These are phyloP conservation scores for Cymbidium sinense DNA, from an alignment of 106 monocot genomes.

Conservation along the genomic window DNA sequence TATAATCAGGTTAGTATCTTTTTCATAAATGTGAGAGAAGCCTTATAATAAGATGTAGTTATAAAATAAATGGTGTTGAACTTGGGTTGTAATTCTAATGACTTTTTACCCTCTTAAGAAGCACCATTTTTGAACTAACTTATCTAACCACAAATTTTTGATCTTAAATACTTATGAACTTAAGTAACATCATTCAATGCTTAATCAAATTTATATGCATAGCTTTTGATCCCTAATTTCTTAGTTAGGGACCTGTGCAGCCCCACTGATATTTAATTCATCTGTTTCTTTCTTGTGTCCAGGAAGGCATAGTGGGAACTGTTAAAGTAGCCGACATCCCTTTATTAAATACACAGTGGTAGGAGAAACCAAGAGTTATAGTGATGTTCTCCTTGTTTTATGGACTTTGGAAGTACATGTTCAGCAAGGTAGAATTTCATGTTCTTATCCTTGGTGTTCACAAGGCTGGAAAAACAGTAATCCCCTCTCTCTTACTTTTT, in stretches of 20 bases:
- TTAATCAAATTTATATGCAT: neutral
- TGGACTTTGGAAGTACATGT: constrained; percentile 85
- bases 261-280: neutral
- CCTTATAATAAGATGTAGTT: neutral
- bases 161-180: neutral
- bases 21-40: neutral
- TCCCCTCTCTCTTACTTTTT: constrained; percentile 1
- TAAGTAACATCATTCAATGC: neutral
- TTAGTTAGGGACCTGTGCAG: neutral
- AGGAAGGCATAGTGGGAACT: neutral
- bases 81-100: neutral
- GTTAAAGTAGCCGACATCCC: neutral
- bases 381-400: constrained; percentile 96
- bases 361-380: constrained; percentile 1
- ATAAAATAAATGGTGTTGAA: neutral
- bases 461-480: constrained; percentile 96
- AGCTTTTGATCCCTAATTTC: neutral
- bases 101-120: neutral
- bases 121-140: neutral
- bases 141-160: neutral
- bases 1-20: neutral
- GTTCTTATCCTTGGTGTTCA: constrained; percentile 94
- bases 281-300: neutral
- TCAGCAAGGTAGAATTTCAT: constrained; percentile 95
- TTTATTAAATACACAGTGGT: neutral